phyloP scores from a whole-genome alignment of 208 protist genomes.

The Leishmania amazonensis region DNA sequence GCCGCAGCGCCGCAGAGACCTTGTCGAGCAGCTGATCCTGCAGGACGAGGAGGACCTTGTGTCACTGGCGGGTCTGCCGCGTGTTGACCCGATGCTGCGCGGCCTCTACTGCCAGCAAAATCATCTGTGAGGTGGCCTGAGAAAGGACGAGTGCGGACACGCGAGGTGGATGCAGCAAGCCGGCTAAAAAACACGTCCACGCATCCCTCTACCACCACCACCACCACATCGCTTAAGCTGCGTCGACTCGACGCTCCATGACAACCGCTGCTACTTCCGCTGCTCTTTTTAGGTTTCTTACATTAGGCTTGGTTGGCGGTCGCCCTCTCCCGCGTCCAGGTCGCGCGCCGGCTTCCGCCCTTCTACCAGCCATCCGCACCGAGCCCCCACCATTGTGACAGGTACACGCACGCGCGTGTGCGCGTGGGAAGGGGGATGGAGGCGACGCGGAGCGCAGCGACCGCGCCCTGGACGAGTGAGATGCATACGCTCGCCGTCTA shows the following conservation, averaged over 20 bases:
- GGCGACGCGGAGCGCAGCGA: neutral
- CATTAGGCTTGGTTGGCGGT: too few relatives aligned
- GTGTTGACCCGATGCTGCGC: conserved; percentile 61
- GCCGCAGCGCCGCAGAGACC: neutral
- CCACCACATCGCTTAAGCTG: neutral
- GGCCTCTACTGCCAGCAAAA: conserved; percentile 64
- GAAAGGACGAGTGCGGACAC: neutral
- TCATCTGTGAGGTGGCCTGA: neutral
- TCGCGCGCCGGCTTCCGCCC: neutral
- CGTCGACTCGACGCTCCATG: neutral
- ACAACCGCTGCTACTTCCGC: neutral
- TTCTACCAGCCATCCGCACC: neutral
- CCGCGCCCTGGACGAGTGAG: neutral
- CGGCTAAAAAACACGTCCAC: neutral
- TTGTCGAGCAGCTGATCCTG: conserved; percentile 26
- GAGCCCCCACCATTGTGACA: neutral
- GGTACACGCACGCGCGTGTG: neutral
- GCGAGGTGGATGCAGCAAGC: neutral
- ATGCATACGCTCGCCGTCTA: neutral
- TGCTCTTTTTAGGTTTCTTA: neutral
- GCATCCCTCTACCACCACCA: neutral
- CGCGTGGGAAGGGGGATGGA: neutral
- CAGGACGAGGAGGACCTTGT: conserved; percentile 60
- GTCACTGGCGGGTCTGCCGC: conserved; percentile 43
- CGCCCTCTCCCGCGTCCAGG: too few relatives aligned